These are phyloP conservation scores for Boechera stricta DNA, from an alignment of 345 rosid species.

Conservation along the genomic window DNA sequence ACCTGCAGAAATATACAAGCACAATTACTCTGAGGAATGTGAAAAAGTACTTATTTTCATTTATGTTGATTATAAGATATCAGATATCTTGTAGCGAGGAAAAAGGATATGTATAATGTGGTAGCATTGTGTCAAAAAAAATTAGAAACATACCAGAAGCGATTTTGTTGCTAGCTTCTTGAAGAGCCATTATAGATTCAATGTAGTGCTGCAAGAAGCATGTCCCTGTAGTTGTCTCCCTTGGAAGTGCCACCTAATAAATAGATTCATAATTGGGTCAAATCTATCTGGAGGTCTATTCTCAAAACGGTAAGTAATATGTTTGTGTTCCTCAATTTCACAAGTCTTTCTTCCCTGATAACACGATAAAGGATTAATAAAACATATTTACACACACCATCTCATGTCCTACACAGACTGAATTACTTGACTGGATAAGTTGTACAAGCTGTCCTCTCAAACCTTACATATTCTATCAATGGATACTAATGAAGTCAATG, in stretches of 20 bases:
- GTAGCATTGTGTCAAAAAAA: constrained; percentile 15
- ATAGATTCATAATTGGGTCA: constrained; percentile 19
- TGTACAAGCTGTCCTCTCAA: not conserved
- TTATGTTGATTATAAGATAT: not conserved
- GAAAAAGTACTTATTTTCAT: not conserved
- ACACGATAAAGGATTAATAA: not conserved
- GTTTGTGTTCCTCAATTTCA: not conserved
- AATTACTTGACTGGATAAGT: not conserved
- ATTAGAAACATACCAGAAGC: constrained; percentile 61
- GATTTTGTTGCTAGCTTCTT: constrained; percentile 69
- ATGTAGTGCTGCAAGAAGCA: constrained; percentile 88
- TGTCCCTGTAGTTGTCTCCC: constrained; percentile 84
- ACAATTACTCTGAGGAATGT: not conserved
- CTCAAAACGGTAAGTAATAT: constrained; percentile 5
- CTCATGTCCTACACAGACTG: not conserved
- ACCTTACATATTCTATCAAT: not conserved
- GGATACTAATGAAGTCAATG: not conserved
- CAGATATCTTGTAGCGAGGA: constrained; percentile 18
- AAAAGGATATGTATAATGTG: not conserved
- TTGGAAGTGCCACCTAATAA: constrained; percentile 89
- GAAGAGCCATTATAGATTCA: constrained; percentile 85
- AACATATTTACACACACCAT: not conserved
- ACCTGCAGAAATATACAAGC: constrained; percentile 49
- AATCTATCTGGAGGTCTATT: constrained; percentile 3
- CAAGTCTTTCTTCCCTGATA: not conserved